These are phyloP conservation scores for Gaultheria prostrata DNA, from an alignment of 148 eudicot species.

Conservation along the genomic window DNA sequence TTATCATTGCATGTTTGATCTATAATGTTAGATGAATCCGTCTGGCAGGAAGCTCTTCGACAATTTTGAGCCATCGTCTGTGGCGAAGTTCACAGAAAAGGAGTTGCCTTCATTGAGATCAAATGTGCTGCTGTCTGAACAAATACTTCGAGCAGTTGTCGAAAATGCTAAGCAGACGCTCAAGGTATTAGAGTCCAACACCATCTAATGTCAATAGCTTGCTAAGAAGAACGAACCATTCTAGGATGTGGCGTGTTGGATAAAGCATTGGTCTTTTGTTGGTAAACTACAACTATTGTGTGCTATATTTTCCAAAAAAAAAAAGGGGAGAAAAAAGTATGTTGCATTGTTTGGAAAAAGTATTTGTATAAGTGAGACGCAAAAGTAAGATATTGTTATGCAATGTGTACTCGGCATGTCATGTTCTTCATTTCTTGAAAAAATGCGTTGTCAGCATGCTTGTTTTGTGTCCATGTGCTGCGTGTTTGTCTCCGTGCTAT, in stretches of 20 bases:
- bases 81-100: conserved; percentile 48
- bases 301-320: not conserved
- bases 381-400: too few relatives aligned
- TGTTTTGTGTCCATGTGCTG: not conserved
- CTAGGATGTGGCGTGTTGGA: not conserved
- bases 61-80: conserved; percentile 47
- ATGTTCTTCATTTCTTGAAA: not conserved
- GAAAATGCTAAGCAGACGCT: conserved; percentile 56
- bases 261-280: not conserved
- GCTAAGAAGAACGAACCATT: not conserved
- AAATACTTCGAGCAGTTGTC: conserved; percentile 58
- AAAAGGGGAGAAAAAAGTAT: too few relatives aligned
- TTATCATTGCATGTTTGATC: too few relatives aligned
- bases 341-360: not conserved
- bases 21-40: not conserved
- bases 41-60: conserved; percentile 51
- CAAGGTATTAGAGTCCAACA: conserved; percentile 38
- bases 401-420: too few relatives aligned
- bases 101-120: conserved; percentile 31
- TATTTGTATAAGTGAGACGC: not conserved
- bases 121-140: conserved; percentile 53
- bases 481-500: not conserved
- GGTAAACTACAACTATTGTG: not conserved
- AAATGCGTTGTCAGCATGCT: not conserved
- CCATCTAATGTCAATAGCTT: not conserved